Base-by-base conservation (phyloP, 129 eudicot genomes). In the Solidago caesia region DNA sequence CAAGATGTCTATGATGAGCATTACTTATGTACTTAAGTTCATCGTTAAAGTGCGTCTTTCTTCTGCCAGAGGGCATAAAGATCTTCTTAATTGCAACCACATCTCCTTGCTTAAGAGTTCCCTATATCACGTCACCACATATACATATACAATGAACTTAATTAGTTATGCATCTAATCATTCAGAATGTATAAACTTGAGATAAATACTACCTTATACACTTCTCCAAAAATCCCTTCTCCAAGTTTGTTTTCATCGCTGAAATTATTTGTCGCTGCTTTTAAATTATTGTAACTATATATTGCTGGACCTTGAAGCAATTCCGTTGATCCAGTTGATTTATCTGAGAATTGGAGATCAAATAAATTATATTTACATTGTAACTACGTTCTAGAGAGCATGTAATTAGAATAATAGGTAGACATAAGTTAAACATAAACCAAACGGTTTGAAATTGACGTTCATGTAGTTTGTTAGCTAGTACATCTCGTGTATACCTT, bases 171-270 rank as follows among this genome's bases (percentile, higher is more conserved):
- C 33, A 49, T 14, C 44, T 51, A 5, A 39, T 33, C 15, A 0
- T 14, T 29, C 13, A 41, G 11, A 47, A 25, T 41, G 29, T 56
- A 48, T n/a, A 65, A 26, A 25, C 56, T 53, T 69, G 48, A 51
- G 4, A 52, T 2, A 11, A 0, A 51, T 26, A 44, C 26, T 72
- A 90, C 96, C 96, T 87, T 90, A 72, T 79, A 87, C 16, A 90
- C 96, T 65, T 83, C 93, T 51, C 96, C 93, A 66, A 77, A 90
- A 41, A 89, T 82, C 49, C 96, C 96, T 78, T 82, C 90, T 63
- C 96, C 96, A 46, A 90, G 71, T 80, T 80, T 90, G 79, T 74
- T 74, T 70, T 80, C 91, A 44, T 85, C 85, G 8, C 91, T 84
- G 59, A 90, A 90, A 70, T 76, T 76, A 7, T 84, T 74, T 26